phyloP scores from a whole-genome alignment of 2,329 filamentous ascomycete genomes.

The Pseudogymnoascus verrucosus region DNA sequence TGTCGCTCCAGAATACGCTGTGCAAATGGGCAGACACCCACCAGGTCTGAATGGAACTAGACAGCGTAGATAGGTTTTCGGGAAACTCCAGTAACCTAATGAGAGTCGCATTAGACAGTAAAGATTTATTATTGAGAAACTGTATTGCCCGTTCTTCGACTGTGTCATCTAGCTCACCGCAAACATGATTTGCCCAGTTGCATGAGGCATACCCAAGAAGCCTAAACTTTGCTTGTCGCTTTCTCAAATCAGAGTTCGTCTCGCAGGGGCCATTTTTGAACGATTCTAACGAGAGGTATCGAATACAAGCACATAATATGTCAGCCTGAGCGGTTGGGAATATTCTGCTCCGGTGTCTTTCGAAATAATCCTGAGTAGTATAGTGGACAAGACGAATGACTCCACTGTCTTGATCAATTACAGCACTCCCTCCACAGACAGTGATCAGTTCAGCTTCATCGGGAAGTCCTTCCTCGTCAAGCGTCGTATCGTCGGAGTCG shows the following conservation, averaged over 20 bases:
- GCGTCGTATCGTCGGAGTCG: background rate
- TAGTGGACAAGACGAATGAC: constrained; percentile 21
- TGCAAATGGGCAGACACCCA: too few relatives aligned
- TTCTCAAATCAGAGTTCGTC: background rate
- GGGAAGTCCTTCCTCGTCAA: background rate
- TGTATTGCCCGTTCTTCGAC: background rate
- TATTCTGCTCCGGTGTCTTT: background rate
- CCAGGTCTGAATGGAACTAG: too few relatives aligned
- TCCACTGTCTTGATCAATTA: constrained; percentile 10
- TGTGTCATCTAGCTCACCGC: background rate
- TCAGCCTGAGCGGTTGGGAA: background rate
- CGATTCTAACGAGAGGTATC: background rate
- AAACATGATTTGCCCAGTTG: background rate
- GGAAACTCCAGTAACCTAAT: too few relatives aligned
- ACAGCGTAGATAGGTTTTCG: too few relatives aligned
- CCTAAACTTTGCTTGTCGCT: background rate
- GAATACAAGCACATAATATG: background rate
- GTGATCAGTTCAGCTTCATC: constrained; percentile 18
- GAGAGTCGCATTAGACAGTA: background rate
- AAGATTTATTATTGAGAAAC: background rate
- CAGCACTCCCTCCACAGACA: constrained; percentile 20
- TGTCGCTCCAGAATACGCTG: too few relatives aligned
- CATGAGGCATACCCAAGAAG: background rate
- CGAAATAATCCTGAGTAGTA: constrained; percentile 24
- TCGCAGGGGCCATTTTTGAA: background rate